Evolutionary conservation across 352 stramenopile species (phyloP).

Genomic region (Phytopythium oedochilum): DNA sequence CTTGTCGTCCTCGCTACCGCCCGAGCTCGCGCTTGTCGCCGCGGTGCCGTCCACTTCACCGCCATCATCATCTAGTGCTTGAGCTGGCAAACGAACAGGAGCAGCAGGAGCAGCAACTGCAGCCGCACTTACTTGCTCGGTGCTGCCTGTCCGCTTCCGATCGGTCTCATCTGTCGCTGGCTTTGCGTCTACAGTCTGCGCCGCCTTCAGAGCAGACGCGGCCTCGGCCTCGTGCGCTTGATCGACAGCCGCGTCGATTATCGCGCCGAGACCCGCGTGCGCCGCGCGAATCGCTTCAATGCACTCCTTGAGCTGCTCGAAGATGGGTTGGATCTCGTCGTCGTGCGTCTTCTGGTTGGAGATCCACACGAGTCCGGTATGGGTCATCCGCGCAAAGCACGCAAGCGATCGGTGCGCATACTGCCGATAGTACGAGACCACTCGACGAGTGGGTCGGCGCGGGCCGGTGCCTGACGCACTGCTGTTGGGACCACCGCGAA

Average conservation of each 20-base stretch:
- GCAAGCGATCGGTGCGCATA: slow-evolving; percentile 59
- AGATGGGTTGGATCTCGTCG: slow-evolving; percentile 63
- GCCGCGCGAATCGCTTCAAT: slow-evolving; percentile 45
- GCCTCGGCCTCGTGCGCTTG: neutral
- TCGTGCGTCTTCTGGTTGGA: slow-evolving; percentile 72
- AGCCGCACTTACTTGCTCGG: neutral
- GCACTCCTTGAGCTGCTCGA: slow-evolving; percentile 49
- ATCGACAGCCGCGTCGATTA: neutral
- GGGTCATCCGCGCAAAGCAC: slow-evolving; percentile 73
- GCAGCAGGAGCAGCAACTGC: neutral
- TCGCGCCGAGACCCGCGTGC: slow-evolving; percentile 25
- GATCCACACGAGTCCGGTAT: slow-evolving; percentile 76
- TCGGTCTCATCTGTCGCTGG: neutral
- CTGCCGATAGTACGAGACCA: slow-evolving; percentile 56
- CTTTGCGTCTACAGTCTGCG: neutral
- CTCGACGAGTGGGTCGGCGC: slow-evolving; percentile 12
- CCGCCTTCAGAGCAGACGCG: neutral
- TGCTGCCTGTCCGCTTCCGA: neutral
- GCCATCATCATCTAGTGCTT: no score
- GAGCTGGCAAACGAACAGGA: no score
- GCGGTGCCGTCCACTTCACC: slow-evolving; percentile 8
- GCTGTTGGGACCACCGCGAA: neutral
- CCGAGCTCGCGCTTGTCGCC: slow-evolving; percentile 10
- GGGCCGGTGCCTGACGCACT: slow-evolving; percentile 4
- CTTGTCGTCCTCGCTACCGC: slow-evolving; percentile 31